Evolutionary conservation across 768 basidiomycete species (phyloP), one percentile per base, ranked within the genome.

Genomic region (Tricholoma hemisulphureum): DNA sequence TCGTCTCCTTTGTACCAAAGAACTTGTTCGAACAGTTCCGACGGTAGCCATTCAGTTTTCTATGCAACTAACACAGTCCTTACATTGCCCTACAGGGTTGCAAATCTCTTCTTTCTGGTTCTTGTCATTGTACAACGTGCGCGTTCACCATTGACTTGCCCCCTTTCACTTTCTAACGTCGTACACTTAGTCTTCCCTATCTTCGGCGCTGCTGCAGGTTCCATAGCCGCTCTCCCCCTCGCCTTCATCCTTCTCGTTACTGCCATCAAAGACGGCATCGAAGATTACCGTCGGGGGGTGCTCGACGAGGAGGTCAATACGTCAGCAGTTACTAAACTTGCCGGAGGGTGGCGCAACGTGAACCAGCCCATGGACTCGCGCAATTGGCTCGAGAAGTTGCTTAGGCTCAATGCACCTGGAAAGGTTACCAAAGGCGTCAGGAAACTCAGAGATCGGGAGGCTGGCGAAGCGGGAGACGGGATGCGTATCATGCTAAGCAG

Each of bases 301-400:
- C 80, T 95, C 37, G 96, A 99, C 69, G 90, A 97, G 59, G 87
- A 94, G 66, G 95, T 98, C 63, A 99, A 99, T 76, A 97, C 87
- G 53, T 94, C 91, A 0, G 92, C 95, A 3, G 87, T 90, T 11
- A 98, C 95, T 1, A 92, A 92, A 62, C 83, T 99, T 10, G 87
- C 86, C 6, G 83, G 89, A 41, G 74, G 75, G 35, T 97, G 93
- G 93, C 80, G 80, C 56, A 98, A 99, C 70, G 85, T 94, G 21
- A 99, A 98, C 66, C 87, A 89, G 58, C 90, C 89, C 0, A 76
- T 71, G 4, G 94, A 96, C 70, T 79, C 88, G 0, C 84, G 94
- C 6, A 73, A 82, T 0, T 93, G 87, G 84, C 77, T 87, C 57
- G 84, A 96, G 73, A 85, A 80, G 62, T 64, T 93, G n/a, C 69